Evolutionary conservation across 768 basidiomycete species (phyloP).

Genomic region (Kwoniella bestiolae): DNA sequence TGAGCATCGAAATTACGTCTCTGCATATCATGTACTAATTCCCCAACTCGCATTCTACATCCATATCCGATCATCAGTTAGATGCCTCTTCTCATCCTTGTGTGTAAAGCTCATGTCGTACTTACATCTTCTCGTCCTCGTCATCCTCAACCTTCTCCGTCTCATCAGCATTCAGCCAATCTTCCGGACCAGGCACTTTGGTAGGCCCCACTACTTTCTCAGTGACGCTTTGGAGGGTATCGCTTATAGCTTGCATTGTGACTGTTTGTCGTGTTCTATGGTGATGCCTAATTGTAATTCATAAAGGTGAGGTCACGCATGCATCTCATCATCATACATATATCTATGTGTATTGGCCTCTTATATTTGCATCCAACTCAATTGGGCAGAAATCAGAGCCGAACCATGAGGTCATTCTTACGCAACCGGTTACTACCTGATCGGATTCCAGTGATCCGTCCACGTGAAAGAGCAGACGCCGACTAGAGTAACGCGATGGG

Average conservation of each 20-base stretch:
- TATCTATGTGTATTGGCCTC: too few relatives aligned
- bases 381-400: too few relatives aligned
- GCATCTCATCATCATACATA: too few relatives aligned
- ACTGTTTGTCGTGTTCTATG: neutral
- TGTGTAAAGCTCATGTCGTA: neutral
- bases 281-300: too few relatives aligned
- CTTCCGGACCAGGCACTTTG: constrained; percentile 25
- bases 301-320: too few relatives aligned
- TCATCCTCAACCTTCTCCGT: constrained; percentile 26
- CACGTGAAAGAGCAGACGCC: too few relatives aligned
- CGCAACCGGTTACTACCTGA: constrained; percentile 5
- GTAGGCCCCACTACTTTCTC: constrained; percentile 15
- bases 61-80: neutral
- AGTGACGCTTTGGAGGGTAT: constrained; percentile 14
- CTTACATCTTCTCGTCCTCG: constrained; percentile 29
- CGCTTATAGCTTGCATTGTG: constrained; percentile 20
- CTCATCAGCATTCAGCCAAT: constrained; percentile 24
- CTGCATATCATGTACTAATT: constrained; percentile 31
- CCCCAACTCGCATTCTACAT: constrained; percentile 21
- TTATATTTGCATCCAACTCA: too few relatives aligned
- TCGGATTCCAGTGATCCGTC: constrained; percentile 13
- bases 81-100: neutral
- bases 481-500: too few relatives aligned
- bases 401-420: constrained; percentile 13
- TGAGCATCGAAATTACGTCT: constrained; percentile 32